Conservation (phyloP, 495 filamentous ascomycete genomes). For the Lasiosphaeris hirsuta region DNA sequence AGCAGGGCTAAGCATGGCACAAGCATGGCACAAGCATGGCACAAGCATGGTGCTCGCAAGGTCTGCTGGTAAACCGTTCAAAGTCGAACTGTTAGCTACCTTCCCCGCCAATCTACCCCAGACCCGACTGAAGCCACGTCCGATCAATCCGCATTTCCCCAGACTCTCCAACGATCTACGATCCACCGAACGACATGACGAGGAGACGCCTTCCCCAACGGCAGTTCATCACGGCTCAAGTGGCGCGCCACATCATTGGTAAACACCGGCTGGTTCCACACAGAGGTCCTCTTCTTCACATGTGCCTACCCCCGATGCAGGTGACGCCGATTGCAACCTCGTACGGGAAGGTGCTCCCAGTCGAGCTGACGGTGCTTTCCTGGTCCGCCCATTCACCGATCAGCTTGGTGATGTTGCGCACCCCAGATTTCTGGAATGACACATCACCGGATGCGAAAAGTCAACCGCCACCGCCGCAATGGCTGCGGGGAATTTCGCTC, state of each 20-base stretch:
- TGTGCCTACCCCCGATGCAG: neutral
- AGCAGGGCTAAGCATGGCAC: neutral
- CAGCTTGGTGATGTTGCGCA: neutral
- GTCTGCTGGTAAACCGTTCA: too few species aligned
- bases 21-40: constrained; percentile 4
- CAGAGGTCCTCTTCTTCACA: neutral
- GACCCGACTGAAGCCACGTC: neutral
- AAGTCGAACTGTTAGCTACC: neutral
- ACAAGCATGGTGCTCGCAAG: constrained; percentile 1
- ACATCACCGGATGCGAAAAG: neutral
- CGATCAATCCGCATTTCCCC: neutral
- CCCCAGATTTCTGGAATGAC: neutral
- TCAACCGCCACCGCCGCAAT: neutral
- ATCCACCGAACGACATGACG: too few species aligned
- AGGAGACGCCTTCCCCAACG: neutral
- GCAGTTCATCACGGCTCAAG: constrained; percentile 3
- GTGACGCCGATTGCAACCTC: constrained; percentile 4
- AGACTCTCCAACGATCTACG: too few species aligned
- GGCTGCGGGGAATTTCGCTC: neutral
- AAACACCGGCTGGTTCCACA: neutral
- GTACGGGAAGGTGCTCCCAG: constrained; percentile 5
- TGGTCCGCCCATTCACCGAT: neutral
- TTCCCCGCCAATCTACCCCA: neutral
- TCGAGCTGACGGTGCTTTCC: neutral
- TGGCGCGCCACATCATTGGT: neutral